Evolutionary conservation across 768 basidiomycete species (phyloP).

Genomic region (Agaricus subrufescens): DNA sequence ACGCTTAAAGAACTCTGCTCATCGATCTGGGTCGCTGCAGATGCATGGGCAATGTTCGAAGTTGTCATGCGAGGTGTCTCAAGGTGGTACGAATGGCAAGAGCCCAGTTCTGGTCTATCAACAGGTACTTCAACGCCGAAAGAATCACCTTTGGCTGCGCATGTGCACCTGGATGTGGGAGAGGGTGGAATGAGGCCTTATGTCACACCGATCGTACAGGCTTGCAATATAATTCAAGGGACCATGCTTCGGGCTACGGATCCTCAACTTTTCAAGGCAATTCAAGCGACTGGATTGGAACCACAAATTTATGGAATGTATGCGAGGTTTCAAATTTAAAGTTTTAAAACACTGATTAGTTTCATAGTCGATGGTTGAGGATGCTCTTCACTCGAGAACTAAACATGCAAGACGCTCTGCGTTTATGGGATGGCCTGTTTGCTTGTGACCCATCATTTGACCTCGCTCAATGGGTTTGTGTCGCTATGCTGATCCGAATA

Average conservation of each 20-base stretch:
- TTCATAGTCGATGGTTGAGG: slow-evolving; percentile 82
- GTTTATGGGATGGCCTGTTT: slow-evolving; percentile 95
- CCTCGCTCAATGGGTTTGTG: slow-evolving; percentile 81
- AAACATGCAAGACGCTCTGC: slow-evolving; percentile 71
- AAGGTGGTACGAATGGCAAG: slow-evolving; percentile 76
- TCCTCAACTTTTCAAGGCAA: slow-evolving; percentile 66
- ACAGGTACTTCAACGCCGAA: slow-evolving; percentile 8
- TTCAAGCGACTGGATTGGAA: slow-evolving; percentile 83
- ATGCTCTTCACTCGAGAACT: slow-evolving; percentile 94
- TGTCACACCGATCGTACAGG: slow-evolving; percentile 78
- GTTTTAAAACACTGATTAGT: slow-evolving; percentile 9
- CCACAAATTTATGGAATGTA: slow-evolving; percentile 97
- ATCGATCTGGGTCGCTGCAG: slow-evolving; percentile 69
- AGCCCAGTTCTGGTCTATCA: slow-evolving; percentile 21
- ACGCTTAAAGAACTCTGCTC: slow-evolving; percentile 61
- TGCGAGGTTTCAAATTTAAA: slow-evolving; percentile 24
- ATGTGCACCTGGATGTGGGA: slow-evolving; percentile 40
- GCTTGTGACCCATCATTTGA: slow-evolving; percentile 79
- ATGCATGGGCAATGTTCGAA: slow-evolving; percentile 82
- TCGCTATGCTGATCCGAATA: slow-evolving; percentile 93
- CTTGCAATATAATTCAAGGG: slow-evolving; percentile 78
- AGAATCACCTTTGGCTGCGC: slow-evolving; percentile 28
- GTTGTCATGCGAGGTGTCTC: slow-evolving; percentile 74
- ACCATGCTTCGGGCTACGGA: slow-evolving; percentile 72
- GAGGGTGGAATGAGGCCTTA: slow-evolving; percentile 58